These are phyloP conservation scores for Paxillus involutus DNA, from an alignment of 768 basidiomycete genomes.

Conservation along the genomic window DNA sequence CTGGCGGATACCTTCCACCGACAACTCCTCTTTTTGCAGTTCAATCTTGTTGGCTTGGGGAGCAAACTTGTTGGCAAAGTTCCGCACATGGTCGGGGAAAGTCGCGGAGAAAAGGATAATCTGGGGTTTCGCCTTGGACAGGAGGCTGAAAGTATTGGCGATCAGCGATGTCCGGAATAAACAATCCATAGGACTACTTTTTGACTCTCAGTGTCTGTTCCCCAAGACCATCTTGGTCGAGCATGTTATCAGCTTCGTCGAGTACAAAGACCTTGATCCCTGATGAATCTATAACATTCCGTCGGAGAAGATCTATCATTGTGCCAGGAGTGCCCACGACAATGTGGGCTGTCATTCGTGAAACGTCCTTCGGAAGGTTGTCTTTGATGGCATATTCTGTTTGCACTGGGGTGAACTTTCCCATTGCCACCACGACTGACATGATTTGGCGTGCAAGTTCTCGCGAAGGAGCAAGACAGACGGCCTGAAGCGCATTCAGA, in stretches of 20 bases:
- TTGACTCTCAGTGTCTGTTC: conserved; percentile 94
- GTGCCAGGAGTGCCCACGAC: conserved; percentile 97
- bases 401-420: conserved; percentile 90
- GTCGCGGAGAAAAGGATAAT: conserved; percentile 98
- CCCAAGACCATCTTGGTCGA: conserved; percentile 90
- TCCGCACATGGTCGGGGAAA: conserved; percentile 90
- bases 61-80: conserved; percentile 91
- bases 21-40: conserved; percentile 89
- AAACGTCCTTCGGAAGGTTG: conserved; percentile 63
- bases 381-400: conserved; percentile 97
- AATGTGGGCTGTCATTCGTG: conserved; percentile 80
- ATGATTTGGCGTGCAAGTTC: conserved; percentile 98
- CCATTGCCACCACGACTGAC: conserved; percentile 91
- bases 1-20: conserved; percentile 91
- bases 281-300: conserved; percentile 74
- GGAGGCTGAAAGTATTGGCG: conserved; percentile 43
- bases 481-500: conserved; percentile 53
- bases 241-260: conserved; percentile 99
- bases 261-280: conserved; percentile 91
- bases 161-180: conserved; percentile 12
- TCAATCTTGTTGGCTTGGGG: conserved; percentile 96
- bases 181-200: conserved; percentile 56
- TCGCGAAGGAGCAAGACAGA: conserved; percentile 97
- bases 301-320: conserved; percentile 81
- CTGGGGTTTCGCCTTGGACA: conserved; percentile 61